These are phyloP conservation scores for Pyricularia pennisetigena DNA, from an alignment of 2,329 filamentous ascomycete genomes.

Conservation along the genomic window DNA sequence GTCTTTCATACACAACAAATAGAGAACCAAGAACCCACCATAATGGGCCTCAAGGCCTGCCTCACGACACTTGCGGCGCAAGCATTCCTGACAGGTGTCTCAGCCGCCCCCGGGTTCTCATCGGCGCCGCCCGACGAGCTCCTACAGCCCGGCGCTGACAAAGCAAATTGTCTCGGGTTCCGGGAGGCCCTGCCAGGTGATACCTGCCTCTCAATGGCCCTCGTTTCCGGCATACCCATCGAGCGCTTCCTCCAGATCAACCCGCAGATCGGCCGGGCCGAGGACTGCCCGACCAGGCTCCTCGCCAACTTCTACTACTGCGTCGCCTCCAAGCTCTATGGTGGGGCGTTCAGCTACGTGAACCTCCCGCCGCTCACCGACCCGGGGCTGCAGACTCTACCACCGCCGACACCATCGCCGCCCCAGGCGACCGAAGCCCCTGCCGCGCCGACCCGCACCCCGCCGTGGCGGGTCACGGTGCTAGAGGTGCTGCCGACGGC, in stretches of 20 bases:
- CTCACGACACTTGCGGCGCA: not conserved
- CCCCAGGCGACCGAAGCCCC: not conserved
- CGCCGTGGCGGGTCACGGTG: not conserved
- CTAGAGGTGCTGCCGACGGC: not conserved
- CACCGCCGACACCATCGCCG: not conserved
- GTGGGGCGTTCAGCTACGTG: not conserved
- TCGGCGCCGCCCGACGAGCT: not conserved
- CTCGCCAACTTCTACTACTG: constrained; percentile 1
- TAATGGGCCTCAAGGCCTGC: not conserved
- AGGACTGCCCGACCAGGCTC: not conserved
- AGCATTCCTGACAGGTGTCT: not conserved
- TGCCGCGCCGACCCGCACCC: not conserved
- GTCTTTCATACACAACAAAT: not conserved
- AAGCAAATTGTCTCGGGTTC: not conserved
- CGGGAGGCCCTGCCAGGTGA: not conserved
- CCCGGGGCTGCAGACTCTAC: not conserved
- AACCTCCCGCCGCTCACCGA: not conserved
- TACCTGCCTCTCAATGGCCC: not conserved
- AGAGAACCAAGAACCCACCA: not conserved
- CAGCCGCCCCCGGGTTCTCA: not conserved
- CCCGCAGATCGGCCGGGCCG: not conserved
- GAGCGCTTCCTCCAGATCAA: constrained; percentile 2
- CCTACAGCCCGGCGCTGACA: not conserved
- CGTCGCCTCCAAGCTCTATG: not conserved
- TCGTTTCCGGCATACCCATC: not conserved